Conservation (phyloP, 2,329 filamentous ascomycete genomes). For the Sordariomycetes sp. region DNA sequence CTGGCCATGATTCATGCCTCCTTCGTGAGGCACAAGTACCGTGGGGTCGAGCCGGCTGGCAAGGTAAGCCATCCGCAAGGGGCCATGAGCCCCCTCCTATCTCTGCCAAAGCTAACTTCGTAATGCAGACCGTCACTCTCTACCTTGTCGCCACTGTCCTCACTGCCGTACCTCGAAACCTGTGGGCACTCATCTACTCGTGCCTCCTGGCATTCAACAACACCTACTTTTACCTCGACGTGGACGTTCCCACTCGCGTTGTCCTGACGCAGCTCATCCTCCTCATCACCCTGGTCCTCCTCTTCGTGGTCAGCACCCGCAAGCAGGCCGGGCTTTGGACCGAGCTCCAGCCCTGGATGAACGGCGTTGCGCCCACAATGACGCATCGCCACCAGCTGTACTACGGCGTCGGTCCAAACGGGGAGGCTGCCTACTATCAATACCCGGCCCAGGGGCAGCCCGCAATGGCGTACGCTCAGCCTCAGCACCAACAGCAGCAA, state of each 20-base stretch:
- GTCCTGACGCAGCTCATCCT: background rate
- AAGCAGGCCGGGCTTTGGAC: background rate
- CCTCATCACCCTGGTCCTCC: background rate
- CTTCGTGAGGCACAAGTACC: background rate
- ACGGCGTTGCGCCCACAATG: background rate
- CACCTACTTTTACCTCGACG: background rate
- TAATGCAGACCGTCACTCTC: conserved; percentile 1
- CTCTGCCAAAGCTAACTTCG: background rate
- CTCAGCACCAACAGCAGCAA: background rate
- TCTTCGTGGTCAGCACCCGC: background rate
- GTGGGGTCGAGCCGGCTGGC: background rate
- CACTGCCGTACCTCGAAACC: background rate
- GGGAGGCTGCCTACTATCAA: too few species aligned
- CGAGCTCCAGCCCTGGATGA: conserved; percentile 1
- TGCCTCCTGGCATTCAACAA: background rate
- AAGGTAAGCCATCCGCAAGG: background rate
- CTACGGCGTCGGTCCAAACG: too few species aligned
- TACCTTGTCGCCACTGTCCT: conserved; percentile 2
- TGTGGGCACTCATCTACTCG: background rate
- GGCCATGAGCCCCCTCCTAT: background rate
- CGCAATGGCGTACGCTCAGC: background rate
- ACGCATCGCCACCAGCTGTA: background rate
- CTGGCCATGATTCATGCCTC: background rate
- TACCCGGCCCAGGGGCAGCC: too few species aligned
- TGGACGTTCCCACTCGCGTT: background rate